phyloP scores from a whole-genome alignment of 139 green algal genomes.

The Chlorella vulgaris region DNA sequence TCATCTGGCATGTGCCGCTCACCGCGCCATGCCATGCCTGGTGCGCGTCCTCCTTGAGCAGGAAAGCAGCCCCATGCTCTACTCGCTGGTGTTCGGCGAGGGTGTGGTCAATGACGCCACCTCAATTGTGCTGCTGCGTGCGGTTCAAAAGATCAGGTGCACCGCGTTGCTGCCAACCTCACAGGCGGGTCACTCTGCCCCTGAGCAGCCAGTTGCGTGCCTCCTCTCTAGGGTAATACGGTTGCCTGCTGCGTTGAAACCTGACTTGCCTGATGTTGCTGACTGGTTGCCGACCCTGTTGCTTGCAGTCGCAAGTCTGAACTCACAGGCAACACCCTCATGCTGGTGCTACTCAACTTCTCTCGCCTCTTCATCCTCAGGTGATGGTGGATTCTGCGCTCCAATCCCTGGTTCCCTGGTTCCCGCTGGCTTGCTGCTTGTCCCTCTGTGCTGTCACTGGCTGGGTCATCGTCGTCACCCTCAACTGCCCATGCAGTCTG shows the following conservation, averaged over 20 bases:
- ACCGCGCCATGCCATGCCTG: no score
- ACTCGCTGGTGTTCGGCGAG: constrained; percentile 91
- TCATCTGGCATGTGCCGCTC: no score
- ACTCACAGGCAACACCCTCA: constrained; percentile 26
- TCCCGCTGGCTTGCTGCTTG: no score
- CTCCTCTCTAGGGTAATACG: no score
- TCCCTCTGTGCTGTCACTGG: background rate
- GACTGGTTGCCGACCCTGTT: background rate
- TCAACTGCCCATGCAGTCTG: constrained; percentile 16
- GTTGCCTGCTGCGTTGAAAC: background rate
- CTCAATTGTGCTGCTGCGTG: constrained; percentile 83
- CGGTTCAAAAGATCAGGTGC: constrained; percentile 63
- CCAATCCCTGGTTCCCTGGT: background rate
- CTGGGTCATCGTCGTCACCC: background rate
- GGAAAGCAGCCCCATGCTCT: constrained; percentile 73
- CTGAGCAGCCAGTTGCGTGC: background rate
- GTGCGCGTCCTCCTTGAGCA: constrained; percentile 34
- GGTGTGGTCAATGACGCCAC: constrained; percentile 94
- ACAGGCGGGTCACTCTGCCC: background rate
- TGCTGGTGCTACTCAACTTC: constrained; percentile 30
- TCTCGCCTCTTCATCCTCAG: constrained; percentile 34
- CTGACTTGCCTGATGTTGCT: background rate
- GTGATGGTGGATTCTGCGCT: background rate
- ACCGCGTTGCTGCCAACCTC: background rate
- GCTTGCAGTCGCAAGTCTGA: constrained; percentile 16